Base-by-base conservation (phyloP, 2,329 filamentous ascomycete species). In the Dothidotthia symphoricarpi region DNA sequence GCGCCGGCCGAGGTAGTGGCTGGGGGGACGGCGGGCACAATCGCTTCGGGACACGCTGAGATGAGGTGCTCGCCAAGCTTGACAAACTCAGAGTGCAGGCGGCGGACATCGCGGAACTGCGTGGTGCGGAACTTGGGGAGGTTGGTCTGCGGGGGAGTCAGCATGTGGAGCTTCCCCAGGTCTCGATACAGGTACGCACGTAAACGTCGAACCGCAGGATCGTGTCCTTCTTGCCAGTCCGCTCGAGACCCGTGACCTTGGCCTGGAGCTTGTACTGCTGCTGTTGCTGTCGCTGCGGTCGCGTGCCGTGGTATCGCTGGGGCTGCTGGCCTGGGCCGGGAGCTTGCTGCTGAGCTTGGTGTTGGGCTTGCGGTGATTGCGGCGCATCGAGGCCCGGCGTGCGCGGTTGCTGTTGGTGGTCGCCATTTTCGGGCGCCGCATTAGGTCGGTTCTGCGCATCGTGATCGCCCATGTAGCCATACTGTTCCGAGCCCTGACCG, bases 41-140 rank as follows among this genome's bases (percentile, higher is more conserved):
- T 76, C 7, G 89, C 86, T 68, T 98, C 93, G 3, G 93, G 93
- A 60, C 97, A 97, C n/a, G 91, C 90, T 16, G 91, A 96, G 66
- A 96, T 89, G 40, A 98, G 75, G 67, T 98, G 93, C 42, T 95
- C 87, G 39, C 86, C 88, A n/a, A 98, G 83, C 69, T 97, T 98
- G 49, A 88, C 78, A 59, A 98, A 98, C 64, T 98, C 93, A 31
- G 88, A 89, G 69, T 98, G 93, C 45, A 94, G 85, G 44, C 93
- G 87, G 55, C 93, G 86, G 51, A 98, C 89, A 69, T 98, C 93
- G 61, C 93, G 89, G 71, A 96, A 98, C 67, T 98, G 93, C 4
- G 93, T 98, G 0, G 93, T 98, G 57, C 93, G 82, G 69, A 96
- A 98, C 55, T 91, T 91, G 36, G 91, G 90, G n/a, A 98, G 85